These are phyloP conservation scores for Spongispora temasekensis DNA, from an alignment of 1,284 basidiomycete species.

Conservation along the genomic window DNA sequence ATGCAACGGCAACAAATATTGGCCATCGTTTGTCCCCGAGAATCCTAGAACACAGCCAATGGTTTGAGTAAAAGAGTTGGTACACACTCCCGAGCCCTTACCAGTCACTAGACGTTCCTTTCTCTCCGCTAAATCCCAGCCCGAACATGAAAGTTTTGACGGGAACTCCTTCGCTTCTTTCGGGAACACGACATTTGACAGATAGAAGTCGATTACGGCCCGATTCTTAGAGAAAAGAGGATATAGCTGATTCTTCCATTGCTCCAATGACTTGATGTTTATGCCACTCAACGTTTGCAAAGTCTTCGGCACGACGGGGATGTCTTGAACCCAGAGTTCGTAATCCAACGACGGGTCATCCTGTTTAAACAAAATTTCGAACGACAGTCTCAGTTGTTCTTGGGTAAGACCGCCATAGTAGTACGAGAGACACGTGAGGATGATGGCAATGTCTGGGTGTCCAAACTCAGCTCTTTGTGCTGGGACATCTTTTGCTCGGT, in stretches of 20 bases:
- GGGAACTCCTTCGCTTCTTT: constrained; percentile 47
- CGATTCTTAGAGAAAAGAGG: constrained; percentile 33
- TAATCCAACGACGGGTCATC: constrained; percentile 50
- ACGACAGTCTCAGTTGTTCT: constrained; percentile 42
- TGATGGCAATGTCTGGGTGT: constrained; percentile 52
- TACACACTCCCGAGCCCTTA: no score
- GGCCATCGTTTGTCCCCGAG: constrained; percentile 58
- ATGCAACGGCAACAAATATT: constrained; percentile 47
- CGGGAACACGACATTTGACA: constrained; percentile 35
- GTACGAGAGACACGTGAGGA: constrained; percentile 52
- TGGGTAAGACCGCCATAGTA: constrained; percentile 49
- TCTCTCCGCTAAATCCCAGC: constrained; percentile 53
- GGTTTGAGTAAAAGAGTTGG: no score
- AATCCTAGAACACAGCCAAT: constrained; percentile 34
- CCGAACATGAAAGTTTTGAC: constrained; percentile 47
- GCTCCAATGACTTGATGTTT: constrained; percentile 44
- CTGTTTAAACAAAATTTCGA: constrained; percentile 43
- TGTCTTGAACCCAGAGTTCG: constrained; percentile 40
- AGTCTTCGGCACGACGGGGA: constrained; percentile 27
- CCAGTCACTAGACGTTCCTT: constrained; percentile 31
- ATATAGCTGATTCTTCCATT: constrained; percentile 34
- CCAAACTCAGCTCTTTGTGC: constrained; percentile 53
- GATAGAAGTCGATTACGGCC: constrained; percentile 50
- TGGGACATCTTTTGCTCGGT: constrained; percentile 54
- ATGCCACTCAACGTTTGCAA: constrained; percentile 40